A percentile compares a stretch with the other conserved stretches of the same genome.
Evolutionary conservation across 495 filamentous ascomycete genomes (phyloP).

Genomic region (Aspergillus mulundensis): DNA sequence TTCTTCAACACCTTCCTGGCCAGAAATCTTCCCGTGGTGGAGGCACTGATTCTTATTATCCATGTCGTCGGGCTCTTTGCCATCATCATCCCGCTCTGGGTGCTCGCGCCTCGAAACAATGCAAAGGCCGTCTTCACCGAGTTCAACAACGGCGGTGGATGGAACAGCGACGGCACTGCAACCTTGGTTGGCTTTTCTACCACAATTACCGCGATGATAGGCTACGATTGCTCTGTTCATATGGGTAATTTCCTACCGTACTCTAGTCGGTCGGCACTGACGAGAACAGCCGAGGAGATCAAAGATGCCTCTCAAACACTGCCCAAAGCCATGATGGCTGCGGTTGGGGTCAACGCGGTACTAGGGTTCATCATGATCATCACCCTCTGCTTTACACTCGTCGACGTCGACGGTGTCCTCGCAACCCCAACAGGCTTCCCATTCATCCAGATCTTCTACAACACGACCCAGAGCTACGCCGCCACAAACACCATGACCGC

Average conservation of each 20-base stretch:
- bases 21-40: slow-evolving; percentile 51
- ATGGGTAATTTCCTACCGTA: slow-evolving; percentile 37
- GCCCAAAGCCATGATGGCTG: slow-evolving; percentile 51
- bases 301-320: slow-evolving; percentile 52
- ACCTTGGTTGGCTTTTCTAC: slow-evolving; percentile 54
- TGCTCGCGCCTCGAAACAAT: slow-evolving; percentile 45
- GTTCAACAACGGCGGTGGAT: slow-evolving; percentile 53
- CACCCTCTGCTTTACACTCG: slow-evolving; percentile 51
- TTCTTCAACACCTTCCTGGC: slow-evolving; percentile 55
- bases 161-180: slow-evolving; percentile 49
- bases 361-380: slow-evolving; percentile 51
- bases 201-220: slow-evolving; percentile 48
- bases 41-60: slow-evolving; percentile 55
- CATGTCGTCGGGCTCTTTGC: slow-evolving; percentile 61
- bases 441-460: slow-evolving; percentile 52
- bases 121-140: slow-evolving; percentile 48
- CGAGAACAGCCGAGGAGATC: slow-evolving; percentile 48
- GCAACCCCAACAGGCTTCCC: slow-evolving; percentile 41
- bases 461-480: slow-evolving; percentile 40
- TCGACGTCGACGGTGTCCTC: slow-evolving; percentile 43
- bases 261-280: not conserved
- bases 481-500: slow-evolving; percentile 48
- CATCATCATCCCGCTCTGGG: slow-evolving; percentile 55
- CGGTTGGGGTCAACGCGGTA: slow-evolving; percentile 45
- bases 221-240: slow-evolving; percentile 55